Evolutionary conservation across 345 rosid species (phyloP).

Genomic region (Aethionema arabicum): DNA sequence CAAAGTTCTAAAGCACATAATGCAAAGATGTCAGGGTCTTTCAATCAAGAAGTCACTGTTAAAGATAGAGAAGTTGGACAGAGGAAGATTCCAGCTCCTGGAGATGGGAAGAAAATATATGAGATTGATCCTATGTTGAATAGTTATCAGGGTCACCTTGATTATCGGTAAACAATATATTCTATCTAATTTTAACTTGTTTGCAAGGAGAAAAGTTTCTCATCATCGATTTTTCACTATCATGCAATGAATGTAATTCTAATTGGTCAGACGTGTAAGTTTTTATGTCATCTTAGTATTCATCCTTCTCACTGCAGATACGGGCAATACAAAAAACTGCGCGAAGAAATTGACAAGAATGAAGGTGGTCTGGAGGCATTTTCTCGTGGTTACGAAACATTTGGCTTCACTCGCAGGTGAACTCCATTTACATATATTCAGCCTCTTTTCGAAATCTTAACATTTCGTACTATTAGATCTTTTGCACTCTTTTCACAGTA

Average conservation of each 20-base stretch:
- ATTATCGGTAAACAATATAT: slow-evolving; percentile 58
- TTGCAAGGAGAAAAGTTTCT: slow-evolving; percentile 15
- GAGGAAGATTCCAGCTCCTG: slow-evolving; percentile 65
- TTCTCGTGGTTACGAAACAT: slow-evolving; percentile 89
- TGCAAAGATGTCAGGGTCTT: slow-evolving; percentile 36
- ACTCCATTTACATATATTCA: background rate
- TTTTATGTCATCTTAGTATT: slow-evolving; percentile 1
- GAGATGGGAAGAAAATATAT: slow-evolving; percentile 73
- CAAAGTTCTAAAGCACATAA: slow-evolving; percentile 27
- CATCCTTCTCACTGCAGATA: slow-evolving; percentile 45
- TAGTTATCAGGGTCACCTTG: slow-evolving; percentile 65
- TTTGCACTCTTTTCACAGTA: slow-evolving; percentile 9
- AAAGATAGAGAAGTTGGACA: slow-evolving; percentile 39
- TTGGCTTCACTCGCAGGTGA: slow-evolving; percentile 87
- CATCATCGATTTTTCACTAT: background rate
- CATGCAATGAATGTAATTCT: background rate
- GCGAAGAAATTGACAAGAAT: slow-evolving; percentile 64
- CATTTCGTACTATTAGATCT: background rate
- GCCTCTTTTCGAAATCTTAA: background rate
- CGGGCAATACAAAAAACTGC: slow-evolving; percentile 62
- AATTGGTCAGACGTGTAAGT: background rate
- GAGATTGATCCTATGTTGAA: slow-evolving; percentile 74
- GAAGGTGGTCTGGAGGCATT: slow-evolving; percentile 93
- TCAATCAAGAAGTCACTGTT: slow-evolving; percentile 28
- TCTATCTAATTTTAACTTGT: slow-evolving; percentile 7